Base-by-base conservation (phyloP, 2,329 filamentous ascomycete genomes). In the Claviceps lovelessii region DNA sequence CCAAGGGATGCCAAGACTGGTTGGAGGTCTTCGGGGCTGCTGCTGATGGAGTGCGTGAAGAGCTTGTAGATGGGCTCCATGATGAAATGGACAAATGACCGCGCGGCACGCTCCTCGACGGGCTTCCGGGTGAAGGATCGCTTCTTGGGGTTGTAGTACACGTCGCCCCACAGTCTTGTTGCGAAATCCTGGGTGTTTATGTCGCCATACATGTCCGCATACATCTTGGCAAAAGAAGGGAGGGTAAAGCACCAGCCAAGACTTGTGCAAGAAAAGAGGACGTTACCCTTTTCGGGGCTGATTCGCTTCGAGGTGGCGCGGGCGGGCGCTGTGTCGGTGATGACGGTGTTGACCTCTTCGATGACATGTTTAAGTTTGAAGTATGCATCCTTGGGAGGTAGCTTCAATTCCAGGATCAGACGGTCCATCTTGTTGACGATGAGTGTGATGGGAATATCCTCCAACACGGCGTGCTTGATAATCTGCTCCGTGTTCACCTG, bases 321-420 rank as follows among this genome's bases (percentile, higher is more conserved):
- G 2, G 88, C 85, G 4, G 93, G 91, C 33, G 90, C 76, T 3
- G 87, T 86, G 66, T 87, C 90, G 66, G 95, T 88, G 63, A 98
- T 97, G 61, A 93, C 76, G 1, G 89, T 95, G 71, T 98, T 98
- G 70, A 98, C 90, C 70, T 97, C 89, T 69, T 98, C 93, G 53
- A 98, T 83, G n/a, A 96, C 90, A 68, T 97, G 90, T 72, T 96
- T 97, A 54, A 98, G 76, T 76, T 98, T 98, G 77, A 96, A 97
- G 73, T 98, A 98, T 13, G 93, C 93, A 67, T 98, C 93, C 60
- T 84, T 88, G 2, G 93, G 93, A 2, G 93, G 93, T 15, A 98
- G 78, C 68, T 95, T 95, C 52, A 98, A 76, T 71, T 98, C 93
- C 49, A 98, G 72, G 58, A 98, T 95, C 57, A 98, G 73, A 29